Evolutionary conservation across 1,139 yeast genomes (phyloP).

Genomic region (Blastobotrys ciferrii): DNA sequence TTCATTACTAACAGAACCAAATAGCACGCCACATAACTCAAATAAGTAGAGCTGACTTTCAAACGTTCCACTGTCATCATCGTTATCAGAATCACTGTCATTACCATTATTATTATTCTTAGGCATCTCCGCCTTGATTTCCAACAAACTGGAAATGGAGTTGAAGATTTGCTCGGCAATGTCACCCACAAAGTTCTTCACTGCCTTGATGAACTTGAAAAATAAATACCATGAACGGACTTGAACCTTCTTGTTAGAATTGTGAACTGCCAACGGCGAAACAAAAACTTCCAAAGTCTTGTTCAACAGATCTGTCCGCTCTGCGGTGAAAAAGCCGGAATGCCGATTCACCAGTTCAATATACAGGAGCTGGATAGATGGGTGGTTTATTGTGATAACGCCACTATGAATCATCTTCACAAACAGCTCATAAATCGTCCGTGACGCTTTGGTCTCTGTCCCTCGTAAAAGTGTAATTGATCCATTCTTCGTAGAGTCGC

Average conservation of each 20-base stretch:
- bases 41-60: constrained; percentile 78
- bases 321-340: constrained; percentile 56
- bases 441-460: constrained; percentile 31
- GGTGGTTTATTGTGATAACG: constrained; percentile 53
- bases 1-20: constrained; percentile 37
- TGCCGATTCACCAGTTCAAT: constrained; percentile 86
- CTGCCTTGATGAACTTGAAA: constrained; percentile 73
- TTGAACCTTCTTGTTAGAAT: constrained; percentile 59
- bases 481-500: constrained; percentile 77
- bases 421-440: constrained; percentile 47
- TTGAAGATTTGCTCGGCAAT: constrained; percentile 48
- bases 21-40: constrained; percentile 49
- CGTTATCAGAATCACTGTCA: constrained; percentile 44
- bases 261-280: constrained; percentile 78
- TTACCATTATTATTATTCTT: constrained; percentile 23
- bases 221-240: constrained; percentile 89
- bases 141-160: constrained; percentile 52
- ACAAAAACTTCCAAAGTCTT: constrained; percentile 75
- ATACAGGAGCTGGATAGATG: constrained; percentile 72
- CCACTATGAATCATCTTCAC: constrained; percentile 62
- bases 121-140: constrained; percentile 57
- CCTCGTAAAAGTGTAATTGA: constrained; percentile 61
- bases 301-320: constrained; percentile 49
- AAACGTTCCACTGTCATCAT: constrained; percentile 52
- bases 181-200: constrained; percentile 59